phyloP scores from a whole-genome alignment of 371 early-diverging fungal genomes.

The Apophysomyces variabilis region DNA sequence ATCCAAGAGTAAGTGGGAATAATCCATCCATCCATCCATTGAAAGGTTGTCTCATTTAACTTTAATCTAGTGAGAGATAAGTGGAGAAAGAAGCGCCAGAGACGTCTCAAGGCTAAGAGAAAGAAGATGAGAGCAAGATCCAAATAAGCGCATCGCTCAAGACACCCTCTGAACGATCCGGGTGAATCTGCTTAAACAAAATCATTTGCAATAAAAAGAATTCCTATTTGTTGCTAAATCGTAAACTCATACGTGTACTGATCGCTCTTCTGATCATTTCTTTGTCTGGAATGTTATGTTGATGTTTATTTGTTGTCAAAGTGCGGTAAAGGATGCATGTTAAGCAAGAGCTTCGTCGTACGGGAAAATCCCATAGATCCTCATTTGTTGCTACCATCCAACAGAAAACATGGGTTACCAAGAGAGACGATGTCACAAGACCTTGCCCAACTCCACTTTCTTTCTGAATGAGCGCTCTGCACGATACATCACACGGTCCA shows the following conservation, averaged over 20 bases:
- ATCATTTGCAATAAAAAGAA: slow-evolving; percentile 5
- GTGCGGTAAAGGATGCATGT: too few relatives aligned
- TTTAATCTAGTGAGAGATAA: slow-evolving; percentile 40
- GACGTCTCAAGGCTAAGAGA: slow-evolving; percentile 49
- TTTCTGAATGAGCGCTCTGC: slow-evolving; percentile 80
- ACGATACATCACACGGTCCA: slow-evolving; percentile 90
- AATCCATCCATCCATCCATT: slow-evolving; percentile 22
- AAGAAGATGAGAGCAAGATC: slow-evolving; percentile 45
- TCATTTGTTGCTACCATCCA: not conserved
- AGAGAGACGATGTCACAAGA: slow-evolving; percentile 22
- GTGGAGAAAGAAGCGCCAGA: slow-evolving; percentile 45
- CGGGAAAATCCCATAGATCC: too few relatives aligned
- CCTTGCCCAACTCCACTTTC: slow-evolving; percentile 91
- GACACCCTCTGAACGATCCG: not conserved
- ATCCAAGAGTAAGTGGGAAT: slow-evolving; percentile 19
- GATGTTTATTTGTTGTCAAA: too few relatives aligned
- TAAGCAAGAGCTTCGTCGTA: too few relatives aligned
- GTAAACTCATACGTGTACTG: not conserved
- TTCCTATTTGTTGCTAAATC: not conserved
- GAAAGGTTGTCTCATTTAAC: slow-evolving; percentile 8
- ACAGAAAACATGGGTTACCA: not conserved
- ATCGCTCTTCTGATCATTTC: too few relatives aligned
- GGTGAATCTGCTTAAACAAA: not conserved
- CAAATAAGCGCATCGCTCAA: slow-evolving; percentile 31
- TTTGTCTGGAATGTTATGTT: too few relatives aligned